These are phyloP conservation scores for Rhizopogon vesiculosus DNA, from an alignment of 768 basidiomycete genomes.

Conservation along the genomic window DNA sequence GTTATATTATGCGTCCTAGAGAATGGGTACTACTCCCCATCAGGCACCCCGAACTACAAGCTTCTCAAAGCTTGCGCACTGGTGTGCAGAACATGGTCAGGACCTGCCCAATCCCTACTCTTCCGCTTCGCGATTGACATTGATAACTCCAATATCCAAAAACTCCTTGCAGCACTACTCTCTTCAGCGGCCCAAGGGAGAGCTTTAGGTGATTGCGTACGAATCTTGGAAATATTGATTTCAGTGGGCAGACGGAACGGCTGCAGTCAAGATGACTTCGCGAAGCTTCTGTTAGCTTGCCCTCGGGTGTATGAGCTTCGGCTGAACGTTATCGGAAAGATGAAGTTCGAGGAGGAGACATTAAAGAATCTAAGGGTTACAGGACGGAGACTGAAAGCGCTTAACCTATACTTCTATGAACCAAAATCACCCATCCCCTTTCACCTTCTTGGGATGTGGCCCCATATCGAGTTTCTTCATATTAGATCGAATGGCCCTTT, in stretches of 20 bases:
- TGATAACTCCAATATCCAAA: background rate
- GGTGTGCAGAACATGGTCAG: conserved; percentile 21
- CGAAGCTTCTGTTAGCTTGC: conserved; percentile 20
- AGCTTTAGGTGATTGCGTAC: conserved; percentile 12
- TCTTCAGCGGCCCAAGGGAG: conserved; percentile 10
- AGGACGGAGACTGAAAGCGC: conserved; percentile 25
- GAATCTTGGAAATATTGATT: conserved; percentile 19
- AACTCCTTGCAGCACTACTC: conserved; percentile 12
- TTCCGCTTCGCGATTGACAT: conserved; percentile 16
- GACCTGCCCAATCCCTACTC: conserved; percentile 22
- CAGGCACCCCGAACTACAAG: no score
- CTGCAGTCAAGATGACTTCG: background rate
- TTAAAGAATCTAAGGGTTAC: conserved; percentile 21
- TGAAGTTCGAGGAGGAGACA: conserved; percentile 23
- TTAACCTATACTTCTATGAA: conserved; percentile 15
- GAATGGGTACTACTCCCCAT: no score
- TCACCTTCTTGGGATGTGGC: no score
- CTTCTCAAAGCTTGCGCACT: conserved; percentile 13
- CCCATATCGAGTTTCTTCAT: no score
- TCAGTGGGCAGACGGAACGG: no score
- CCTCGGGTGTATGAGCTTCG: conserved; percentile 30
- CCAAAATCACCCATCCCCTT: no score
- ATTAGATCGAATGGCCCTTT: no score
- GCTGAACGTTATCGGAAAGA: conserved; percentile 11
- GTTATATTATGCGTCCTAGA: no score